Evolutionary conservation across 768 basidiomycete genomes (phyloP).

Genomic region (Austroboletus eburneus): DNA sequence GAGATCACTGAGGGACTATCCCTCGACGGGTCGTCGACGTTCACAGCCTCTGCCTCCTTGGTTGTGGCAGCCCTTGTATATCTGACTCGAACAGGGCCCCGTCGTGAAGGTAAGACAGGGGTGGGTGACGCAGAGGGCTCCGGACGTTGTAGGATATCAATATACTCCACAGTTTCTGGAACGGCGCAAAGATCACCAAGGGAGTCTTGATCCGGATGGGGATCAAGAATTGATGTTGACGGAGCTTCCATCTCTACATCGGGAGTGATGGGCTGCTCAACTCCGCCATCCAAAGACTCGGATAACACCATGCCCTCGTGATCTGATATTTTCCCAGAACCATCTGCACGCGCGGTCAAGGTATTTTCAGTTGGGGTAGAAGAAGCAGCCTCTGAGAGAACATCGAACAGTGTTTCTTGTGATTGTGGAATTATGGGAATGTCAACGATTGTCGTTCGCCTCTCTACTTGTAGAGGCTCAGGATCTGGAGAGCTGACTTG

Average conservation of each 20-base stretch:
- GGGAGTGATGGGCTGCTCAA: neutral
- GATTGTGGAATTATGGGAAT: conserved; percentile 6
- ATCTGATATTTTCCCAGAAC: neutral
- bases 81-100: neutral
- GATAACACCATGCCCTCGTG: neutral
- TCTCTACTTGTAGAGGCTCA: neutral
- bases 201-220: neutral
- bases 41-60: neutral
- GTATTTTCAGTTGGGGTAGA: neutral
- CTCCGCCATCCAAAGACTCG: neutral
- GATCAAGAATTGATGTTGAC: neutral
- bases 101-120: neutral
- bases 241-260: neutral
- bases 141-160: neutral
- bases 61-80: neutral
- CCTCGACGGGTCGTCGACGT: neutral
- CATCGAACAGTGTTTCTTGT: neutral
- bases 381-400: neutral
- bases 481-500: neutral
- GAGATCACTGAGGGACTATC: neutral
- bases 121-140: neutral
- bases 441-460: neutral
- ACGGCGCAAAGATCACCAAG: neutral
- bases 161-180: neutral
- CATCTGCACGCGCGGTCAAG: neutral